Evolutionary conservation across 345 rosid species (phyloP), one percentile per base, ranked within the genome.

Genomic region (Populus tremula): DNA sequence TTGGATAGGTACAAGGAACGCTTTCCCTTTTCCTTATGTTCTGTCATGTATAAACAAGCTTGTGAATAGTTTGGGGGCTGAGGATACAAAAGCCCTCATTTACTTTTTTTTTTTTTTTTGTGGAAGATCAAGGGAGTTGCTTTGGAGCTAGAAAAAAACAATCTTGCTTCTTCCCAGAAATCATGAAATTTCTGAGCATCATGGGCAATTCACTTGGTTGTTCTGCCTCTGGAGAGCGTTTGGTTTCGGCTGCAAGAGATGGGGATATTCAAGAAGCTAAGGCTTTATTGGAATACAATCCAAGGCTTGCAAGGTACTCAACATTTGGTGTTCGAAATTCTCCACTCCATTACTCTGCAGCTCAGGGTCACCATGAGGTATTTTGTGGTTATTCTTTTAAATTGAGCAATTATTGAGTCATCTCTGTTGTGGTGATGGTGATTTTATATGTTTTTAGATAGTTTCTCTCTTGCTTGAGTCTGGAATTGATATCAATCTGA

Each of bases 291-390:
- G 98, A 93, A 82, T 96, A 88, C 83, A 96, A 93, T 70, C 99
- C 97, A 74, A 91, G 98, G 79, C 97, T 96, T 29, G 96, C 89
- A 43, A 89, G 93, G 64, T 96, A 93, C 84, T 93, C 98, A 0
- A 96, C 99, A 79, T 93, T 96, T 54, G 97, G 98, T 20, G 99
- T 92, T 77, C 88, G 94, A 53, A 96, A 96, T 85, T 96, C 99
- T 11, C 97, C 99, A 47, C 91, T 93, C 61, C 99, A 96, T 84
- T 96, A 96, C 83, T 93, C 98, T 76, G 98, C 99, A 43, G 98
- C 99, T 71, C 98, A 93, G 82, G 99, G 98, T 59, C 96, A 96
- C 90, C 92, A 92, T 74, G 99, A 95, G 98, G 99, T 95, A 87
- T 25, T 69, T 70, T 41, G 21, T 79, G 9, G 21, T 69, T 72